phyloP scores from a whole-genome alignment of 192 early-diverging fungal species.

The Endogone sp. region DNA sequence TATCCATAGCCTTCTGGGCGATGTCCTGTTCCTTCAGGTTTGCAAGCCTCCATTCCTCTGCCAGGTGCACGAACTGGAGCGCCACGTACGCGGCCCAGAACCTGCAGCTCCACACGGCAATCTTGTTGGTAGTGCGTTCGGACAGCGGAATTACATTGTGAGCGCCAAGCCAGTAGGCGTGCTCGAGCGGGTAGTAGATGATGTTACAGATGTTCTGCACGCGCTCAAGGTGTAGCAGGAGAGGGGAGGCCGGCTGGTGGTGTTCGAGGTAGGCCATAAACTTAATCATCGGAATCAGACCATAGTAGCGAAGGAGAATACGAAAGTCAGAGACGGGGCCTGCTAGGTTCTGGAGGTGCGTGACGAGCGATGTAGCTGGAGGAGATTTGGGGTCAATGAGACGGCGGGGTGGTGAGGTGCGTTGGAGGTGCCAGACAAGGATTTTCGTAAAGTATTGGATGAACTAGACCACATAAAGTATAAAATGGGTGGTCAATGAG shows the following conservation, averaged over 20 bases:
- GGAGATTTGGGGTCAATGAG: conserved; percentile 15
- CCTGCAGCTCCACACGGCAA: conserved; percentile 92
- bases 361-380: conserved; percentile 48
- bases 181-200: conserved; percentile 95
- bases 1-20: conserved; percentile 49
- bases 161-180: conserved; percentile 89
- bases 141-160: conserved; percentile 80
- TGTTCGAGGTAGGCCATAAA: conserved; percentile 80
- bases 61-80: conserved; percentile 83
- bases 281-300: conserved; percentile 80
- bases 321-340: conserved; percentile 88
- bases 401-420: conserved; percentile 19
- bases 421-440: conserved; percentile 70
- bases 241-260: conserved; percentile 59
- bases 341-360: conserved; percentile 75
- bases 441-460: conserved; percentile 93
- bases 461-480: conserved; percentile 47
- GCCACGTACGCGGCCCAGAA: conserved; percentile 95
- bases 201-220: conserved; percentile 85
- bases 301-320: conserved; percentile 84
- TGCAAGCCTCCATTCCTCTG: conserved; percentile 58
- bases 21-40: conserved; percentile 42
- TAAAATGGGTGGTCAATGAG: background rate
- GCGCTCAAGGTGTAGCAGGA: conserved; percentile 68
- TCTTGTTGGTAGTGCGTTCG: conserved; percentile 64